phyloP scores from a whole-genome alignment of 2,329 filamentous ascomycete species.

The Zymoseptoria brevis region DNA sequence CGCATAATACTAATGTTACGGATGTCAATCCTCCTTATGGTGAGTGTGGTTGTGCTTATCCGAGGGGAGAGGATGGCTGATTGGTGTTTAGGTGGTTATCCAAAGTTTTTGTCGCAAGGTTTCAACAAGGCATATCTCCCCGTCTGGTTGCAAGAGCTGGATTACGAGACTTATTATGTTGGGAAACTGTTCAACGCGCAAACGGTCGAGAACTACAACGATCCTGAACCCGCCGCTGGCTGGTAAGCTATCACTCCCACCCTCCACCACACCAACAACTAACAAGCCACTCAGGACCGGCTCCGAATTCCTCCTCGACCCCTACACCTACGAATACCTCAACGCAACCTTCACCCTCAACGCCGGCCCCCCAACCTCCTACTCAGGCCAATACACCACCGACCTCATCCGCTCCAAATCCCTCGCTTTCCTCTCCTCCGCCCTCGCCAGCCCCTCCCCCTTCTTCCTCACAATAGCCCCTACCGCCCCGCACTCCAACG shows the following conservation, averaged over 20 bases:
- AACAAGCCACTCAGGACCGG: constrained; percentile 32
- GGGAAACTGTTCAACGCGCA: constrained; percentile 67
- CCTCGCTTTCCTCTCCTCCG: constrained; percentile 54
- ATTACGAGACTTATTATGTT: constrained; percentile 64
- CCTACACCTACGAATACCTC: constrained; percentile 60
- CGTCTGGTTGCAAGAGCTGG: constrained; percentile 60
- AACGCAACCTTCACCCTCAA: constrained; percentile 59
- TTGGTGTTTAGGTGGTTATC: constrained; percentile 45
- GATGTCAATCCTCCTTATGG: constrained; percentile 48
- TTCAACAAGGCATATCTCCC: constrained; percentile 61
- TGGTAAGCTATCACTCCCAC: constrained; percentile 30
- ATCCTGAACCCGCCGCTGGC: constrained; percentile 45
- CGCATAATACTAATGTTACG: constrained; percentile 66
- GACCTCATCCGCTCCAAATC: constrained; percentile 56
- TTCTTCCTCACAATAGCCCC: constrained; percentile 63
- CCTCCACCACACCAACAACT: too few relatives aligned
- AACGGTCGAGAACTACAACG: constrained; percentile 52
- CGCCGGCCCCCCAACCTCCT: constrained; percentile 46
- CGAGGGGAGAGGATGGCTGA: not conserved
- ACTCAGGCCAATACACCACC: constrained; percentile 48
- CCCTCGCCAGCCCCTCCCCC: constrained; percentile 44
- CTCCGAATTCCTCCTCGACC: constrained; percentile 44
- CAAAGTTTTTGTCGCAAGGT: constrained; percentile 58
- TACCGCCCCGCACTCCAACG: constrained; percentile 57
- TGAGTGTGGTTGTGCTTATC: constrained; percentile 19